Evolutionary conservation across 192 early-diverging fungal genomes (phyloP).

Genomic region (Glomus cerebriforme): DNA sequence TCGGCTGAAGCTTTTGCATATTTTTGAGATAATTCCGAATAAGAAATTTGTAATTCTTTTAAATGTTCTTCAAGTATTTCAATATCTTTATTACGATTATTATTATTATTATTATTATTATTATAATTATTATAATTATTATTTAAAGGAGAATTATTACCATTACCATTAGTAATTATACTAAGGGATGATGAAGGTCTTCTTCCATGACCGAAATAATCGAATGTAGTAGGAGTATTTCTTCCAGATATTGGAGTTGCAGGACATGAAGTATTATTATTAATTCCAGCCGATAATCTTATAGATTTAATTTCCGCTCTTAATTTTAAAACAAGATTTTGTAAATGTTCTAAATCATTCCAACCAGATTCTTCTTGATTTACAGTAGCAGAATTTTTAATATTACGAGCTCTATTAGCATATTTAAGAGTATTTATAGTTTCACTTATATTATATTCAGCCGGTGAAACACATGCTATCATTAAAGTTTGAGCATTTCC

Average conservation of each 20-base stretch:
- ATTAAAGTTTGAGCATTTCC: constrained; percentile 94
- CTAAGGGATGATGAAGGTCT: constrained; percentile 17
- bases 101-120: constrained; percentile 35
- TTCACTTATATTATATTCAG: constrained; percentile 83
- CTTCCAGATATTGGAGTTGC: constrained; percentile 18
- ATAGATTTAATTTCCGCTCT: constrained; percentile 56
- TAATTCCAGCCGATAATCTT: constrained; percentile 23
- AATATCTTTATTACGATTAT: constrained; percentile 19
- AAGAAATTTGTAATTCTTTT: constrained; percentile 52
- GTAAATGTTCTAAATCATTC: constrained; percentile 67
- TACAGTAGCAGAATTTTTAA: constrained; percentile 86
- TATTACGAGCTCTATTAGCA: constrained; percentile 94
- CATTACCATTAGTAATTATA: background rate
- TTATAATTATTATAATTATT: background rate
- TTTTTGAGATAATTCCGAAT: constrained; percentile 56
- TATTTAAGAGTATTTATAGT: constrained; percentile 96
- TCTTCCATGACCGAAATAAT: constrained; percentile 29
- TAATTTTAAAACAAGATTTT: constrained; percentile 63
- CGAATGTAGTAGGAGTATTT: constrained; percentile 37
- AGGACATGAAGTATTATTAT: background rate
- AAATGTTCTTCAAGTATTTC: constrained; percentile 54
- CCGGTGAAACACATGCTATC: constrained; percentile 92
- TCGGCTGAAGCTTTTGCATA: constrained; percentile 54
- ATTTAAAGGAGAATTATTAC: background rate
- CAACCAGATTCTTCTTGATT: constrained; percentile 72